These are phyloP conservation scores for Histomonas meleagridis DNA, from an alignment of 208 protist genomes.

Conservation along the genomic window DNA sequence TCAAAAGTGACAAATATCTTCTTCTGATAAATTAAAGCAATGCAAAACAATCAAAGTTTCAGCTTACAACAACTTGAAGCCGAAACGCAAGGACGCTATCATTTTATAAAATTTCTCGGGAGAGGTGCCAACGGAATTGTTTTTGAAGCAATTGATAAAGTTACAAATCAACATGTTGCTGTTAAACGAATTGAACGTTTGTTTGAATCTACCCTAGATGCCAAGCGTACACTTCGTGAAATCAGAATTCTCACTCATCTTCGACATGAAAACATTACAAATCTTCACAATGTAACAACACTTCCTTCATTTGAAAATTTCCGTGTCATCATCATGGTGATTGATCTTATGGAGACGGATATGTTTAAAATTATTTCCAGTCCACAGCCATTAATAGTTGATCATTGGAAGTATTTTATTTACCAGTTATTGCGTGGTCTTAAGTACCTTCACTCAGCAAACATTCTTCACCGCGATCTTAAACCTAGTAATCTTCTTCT, in stretches of 20 bases:
- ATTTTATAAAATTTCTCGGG: background rate
- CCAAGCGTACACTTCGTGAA: conserved; percentile 34
- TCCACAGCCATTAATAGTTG: conserved; percentile 69
- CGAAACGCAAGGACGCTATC: background rate
- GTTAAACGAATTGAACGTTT: conserved; percentile 31
- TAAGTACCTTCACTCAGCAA: conserved; percentile 74
- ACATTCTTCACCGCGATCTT: conserved; percentile 82
- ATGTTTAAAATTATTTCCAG: conserved; percentile 75
- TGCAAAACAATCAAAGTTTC: too few species aligned
- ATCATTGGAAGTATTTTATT: conserved; percentile 80
- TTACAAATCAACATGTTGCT: conserved; percentile 34
- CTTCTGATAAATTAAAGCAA: too few species aligned
- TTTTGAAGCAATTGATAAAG: conserved; percentile 34
- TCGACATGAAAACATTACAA: conserved; percentile 38
- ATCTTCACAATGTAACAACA: conserved; percentile 16
- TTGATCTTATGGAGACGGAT: conserved; percentile 85
- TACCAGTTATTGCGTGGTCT: conserved; percentile 79
- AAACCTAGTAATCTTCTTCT: conserved; percentile 81
- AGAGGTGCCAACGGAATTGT: conserved; percentile 40
- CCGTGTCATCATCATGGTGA: conserved; percentile 76
- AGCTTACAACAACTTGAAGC: too few species aligned
- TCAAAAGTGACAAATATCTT: too few species aligned
- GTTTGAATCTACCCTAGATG: conserved; percentile 27
- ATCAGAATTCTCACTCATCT: conserved; percentile 35
- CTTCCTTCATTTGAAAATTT: conserved; percentile 55